Evolutionary conservation across 768 basidiomycete genomes (phyloP), one percentile per base, ranked within the genome.

Genomic region (Daedaleopsis nitida): DNA sequence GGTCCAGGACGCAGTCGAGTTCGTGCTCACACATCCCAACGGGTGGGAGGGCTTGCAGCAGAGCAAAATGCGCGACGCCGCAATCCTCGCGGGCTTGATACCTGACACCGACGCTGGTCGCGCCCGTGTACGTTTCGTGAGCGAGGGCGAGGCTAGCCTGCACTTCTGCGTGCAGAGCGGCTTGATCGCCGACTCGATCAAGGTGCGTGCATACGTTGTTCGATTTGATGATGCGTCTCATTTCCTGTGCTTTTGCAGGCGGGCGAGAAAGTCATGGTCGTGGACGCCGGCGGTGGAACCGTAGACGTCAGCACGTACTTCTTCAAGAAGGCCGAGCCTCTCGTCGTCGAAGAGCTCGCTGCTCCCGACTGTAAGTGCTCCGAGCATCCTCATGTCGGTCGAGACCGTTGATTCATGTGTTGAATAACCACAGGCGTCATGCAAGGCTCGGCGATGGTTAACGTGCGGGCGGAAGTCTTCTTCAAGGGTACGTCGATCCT

Each of bases 1-100:
- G 9, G 63, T 85, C 8, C 73, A 80, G 62, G 64, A 71, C 14
- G 71, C 63, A 7, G 77, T 83, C 34, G 78, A 84, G 38, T 83
- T 80, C 60, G 76, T 88, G 5, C 76, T 88, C n/a, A 79, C 80
- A 1, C 86, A 87, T 64, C 86, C 86, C 5, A 87, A 87, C 63
- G 86, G 84, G 0, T 88, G 86, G 86, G 86, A 82, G 62, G 83
- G 84, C 0, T 71, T 69, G 1, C 86, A 88, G 65, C 87, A 88
- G 63, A 73, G 73, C 24, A 75, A 80, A 65, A 84, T 88, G 74
- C 80, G 86, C 5, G 69, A 70, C 19, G 86, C 86, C 1, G 83
- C 84, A 0, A 72, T 81, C 1, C 57, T 69, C n/a, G 86, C 84
- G 0, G 82, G 83, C 10, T 75, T 88, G 23, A 73, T 88, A 12